Evolutionary conservation across 1,139 yeast species (phyloP), one percentile per base, ranked within the genome.

Genomic region (Candida mesenterica): DNA sequence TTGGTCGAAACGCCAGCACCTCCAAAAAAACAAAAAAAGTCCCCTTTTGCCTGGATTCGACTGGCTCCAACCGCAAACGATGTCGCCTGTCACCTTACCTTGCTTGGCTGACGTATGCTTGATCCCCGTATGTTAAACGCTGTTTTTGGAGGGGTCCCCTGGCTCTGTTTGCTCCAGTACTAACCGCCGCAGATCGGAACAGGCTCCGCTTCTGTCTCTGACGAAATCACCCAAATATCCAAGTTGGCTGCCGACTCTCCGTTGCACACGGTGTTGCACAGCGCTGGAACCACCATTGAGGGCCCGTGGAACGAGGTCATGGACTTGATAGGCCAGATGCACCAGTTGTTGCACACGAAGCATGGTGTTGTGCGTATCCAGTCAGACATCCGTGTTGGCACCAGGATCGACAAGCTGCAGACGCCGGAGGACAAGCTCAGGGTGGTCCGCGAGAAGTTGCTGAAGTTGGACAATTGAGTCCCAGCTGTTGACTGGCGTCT

Each of bases 271-370:
- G 79, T 86, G 1, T 65, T 88, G 45, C 96, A 88, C 59, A 82
- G 92, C 45, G 96, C 96, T 1, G 96, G 96, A 4, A 87, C 96
- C 7, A 86, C 96, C 4, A 82, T 87, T 50, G 85, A 84, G 50
- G 96, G 96, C 0, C 89, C 89, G n/a, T 88, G 96, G 96, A 78
- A 79, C 51, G 86, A 83, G 38, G 96, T 88, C 2, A 83, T 81
- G 77, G 76, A 69, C 20, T 62, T 85, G 37, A 82, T 88, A 49
- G 96, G 96, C n/a, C 73, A 77, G 46, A 65, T 87, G 50, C 96
- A 88, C 50, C 80, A 82, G 50, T 64, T 67, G 33, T 73, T 86
- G 33, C 96, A 88, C 52, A 65, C 63, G 4, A 64, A 63, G 15
- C 60, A 68, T 48, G 95, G 94, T 2, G 77, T 84, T 12, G 72